Conservation (phyloP, 2,329 filamentous ascomycete genomes). For the Penicillium olsonii region DNA sequence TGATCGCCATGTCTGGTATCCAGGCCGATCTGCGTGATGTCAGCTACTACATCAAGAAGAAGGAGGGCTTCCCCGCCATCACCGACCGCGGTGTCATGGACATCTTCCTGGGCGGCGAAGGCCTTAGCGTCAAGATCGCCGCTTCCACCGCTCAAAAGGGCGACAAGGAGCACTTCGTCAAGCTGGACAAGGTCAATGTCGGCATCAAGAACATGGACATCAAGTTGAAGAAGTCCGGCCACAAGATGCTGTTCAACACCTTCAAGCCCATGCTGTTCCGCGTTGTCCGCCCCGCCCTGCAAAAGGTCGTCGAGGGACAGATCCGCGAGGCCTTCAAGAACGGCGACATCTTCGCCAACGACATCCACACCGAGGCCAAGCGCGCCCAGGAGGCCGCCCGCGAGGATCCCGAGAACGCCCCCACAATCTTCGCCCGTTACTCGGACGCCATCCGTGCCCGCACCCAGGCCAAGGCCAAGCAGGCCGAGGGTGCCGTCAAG, state of each 20-base stretch:
- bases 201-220: slow-evolving; percentile 79
- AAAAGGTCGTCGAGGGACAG: slow-evolving; percentile 85
- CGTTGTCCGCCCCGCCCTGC: slow-evolving; percentile 77
- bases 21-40: slow-evolving; percentile 90
- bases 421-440: slow-evolving; percentile 88
- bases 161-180: slow-evolving; percentile 85
- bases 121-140: slow-evolving; percentile 89
- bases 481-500: slow-evolving; percentile 63
- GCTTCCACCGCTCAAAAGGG: slow-evolving; percentile 76
- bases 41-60: slow-evolving; percentile 92
- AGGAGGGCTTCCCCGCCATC: slow-evolving; percentile 86
- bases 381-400: slow-evolving; percentile 67
- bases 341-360: slow-evolving; percentile 70
- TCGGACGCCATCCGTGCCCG: slow-evolving; percentile 72
- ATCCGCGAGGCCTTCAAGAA: slow-evolving; percentile 80
- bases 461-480: slow-evolving; percentile 73
- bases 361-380: slow-evolving; percentile 81
- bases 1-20: slow-evolving; percentile 82
- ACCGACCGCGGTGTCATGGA: slow-evolving; percentile 87
- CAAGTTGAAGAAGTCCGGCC: slow-evolving; percentile 90
- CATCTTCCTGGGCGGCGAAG: slow-evolving; percentile 80
- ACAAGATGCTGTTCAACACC: slow-evolving; percentile 84
- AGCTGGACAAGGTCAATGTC: slow-evolving; percentile 85
- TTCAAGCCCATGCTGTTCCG: slow-evolving; percentile 87
- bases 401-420: slow-evolving; percentile 69